phyloP scores from a whole-genome alignment of 176 grass and related monocot genomes.

The Oryza australiensis region DNA sequence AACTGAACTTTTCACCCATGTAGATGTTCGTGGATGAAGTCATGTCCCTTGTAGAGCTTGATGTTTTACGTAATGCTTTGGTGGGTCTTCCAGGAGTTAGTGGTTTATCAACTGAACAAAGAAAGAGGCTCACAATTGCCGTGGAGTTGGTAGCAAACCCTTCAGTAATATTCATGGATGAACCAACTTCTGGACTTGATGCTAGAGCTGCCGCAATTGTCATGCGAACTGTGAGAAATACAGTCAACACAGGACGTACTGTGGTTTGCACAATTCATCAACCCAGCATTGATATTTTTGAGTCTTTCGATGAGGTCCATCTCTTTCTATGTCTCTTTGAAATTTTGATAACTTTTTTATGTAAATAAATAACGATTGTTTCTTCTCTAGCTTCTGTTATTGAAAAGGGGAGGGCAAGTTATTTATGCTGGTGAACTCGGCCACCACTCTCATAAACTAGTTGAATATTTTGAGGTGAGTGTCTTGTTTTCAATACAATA shows the following conservation, averaged over 20 bases:
- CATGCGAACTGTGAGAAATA: conserved; percentile 90
- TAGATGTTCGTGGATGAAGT: conserved; percentile 97
- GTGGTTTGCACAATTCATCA: conserved; percentile 98
- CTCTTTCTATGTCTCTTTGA: background rate
- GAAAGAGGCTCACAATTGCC: conserved; percentile 86
- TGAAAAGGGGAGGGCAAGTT: conserved; percentile 87
- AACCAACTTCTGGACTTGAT: conserved; percentile 94
- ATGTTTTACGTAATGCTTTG: conserved; percentile 62
- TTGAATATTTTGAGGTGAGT: conserved; percentile 84
- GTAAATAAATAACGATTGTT: background rate
- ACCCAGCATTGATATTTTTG: conserved; percentile 97
- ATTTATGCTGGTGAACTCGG: conserved; percentile 91
- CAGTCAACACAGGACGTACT: conserved; percentile 91
- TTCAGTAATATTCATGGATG: conserved; percentile 97
- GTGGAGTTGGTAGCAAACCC: conserved; percentile 91
- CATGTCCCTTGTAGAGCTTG: conserved; percentile 88
- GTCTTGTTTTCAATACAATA: background rate
- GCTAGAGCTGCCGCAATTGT: conserved; percentile 95
- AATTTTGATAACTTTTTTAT: background rate
- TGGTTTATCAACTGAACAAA: conserved; percentile 88
- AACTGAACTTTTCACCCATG: background rate
- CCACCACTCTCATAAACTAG: conserved; percentile 64
- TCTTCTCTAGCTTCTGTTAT: conserved; percentile 69
- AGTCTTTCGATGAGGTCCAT: conserved; percentile 88
- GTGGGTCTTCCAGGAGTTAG: conserved; percentile 79